Evolutionary conservation across 108 stramenopile species (phyloP).

Genomic region (Bacterosira constricta): DNA sequence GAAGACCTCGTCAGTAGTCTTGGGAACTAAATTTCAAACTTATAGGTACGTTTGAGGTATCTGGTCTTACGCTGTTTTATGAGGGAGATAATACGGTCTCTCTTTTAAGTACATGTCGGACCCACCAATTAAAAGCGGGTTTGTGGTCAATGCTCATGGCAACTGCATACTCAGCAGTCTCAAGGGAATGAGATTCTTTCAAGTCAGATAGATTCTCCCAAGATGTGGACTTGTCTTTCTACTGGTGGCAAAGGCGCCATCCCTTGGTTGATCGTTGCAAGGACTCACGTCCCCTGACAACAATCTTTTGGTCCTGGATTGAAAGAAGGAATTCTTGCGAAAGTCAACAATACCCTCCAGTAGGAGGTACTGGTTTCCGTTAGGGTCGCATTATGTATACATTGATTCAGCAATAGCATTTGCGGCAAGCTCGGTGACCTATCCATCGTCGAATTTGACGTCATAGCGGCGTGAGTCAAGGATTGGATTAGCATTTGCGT

Average conservation of each 20-base stretch:
- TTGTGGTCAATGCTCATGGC: not conserved
- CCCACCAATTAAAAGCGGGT: slow-evolving; percentile 31
- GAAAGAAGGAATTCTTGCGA: not conserved
- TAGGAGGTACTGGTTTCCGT: slow-evolving; percentile 1
- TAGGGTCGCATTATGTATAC: not conserved
- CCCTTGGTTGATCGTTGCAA: slow-evolving; percentile 19
- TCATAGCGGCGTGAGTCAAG: slow-evolving; percentile 12
- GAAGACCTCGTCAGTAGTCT: slow-evolving; percentile 32
- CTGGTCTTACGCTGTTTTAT: slow-evolving; percentile 3
- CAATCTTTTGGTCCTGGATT: not conserved
- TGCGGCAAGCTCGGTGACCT: not conserved
- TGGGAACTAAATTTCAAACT: slow-evolving; percentile 50
- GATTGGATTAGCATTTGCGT: not conserved
- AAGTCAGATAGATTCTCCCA: slow-evolving; percentile 25
- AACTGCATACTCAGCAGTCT: slow-evolving; percentile 14
- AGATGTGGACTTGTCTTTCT: slow-evolving; percentile 26
- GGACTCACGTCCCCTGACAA: not conserved
- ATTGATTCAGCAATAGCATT: slow-evolving; percentile 21
- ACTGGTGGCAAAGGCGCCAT: slow-evolving; percentile 35
- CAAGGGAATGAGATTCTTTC: slow-evolving; percentile 9
- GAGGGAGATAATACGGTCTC: not conserved
- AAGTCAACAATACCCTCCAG: slow-evolving; percentile 3
- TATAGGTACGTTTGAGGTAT: slow-evolving; percentile 22
- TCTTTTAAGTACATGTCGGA: not conserved
- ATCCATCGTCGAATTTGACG: slow-evolving; percentile 17